Conservation (phyloP, 2,329 filamentous ascomycete species). For the Arachnopeziza araneosa region DNA sequence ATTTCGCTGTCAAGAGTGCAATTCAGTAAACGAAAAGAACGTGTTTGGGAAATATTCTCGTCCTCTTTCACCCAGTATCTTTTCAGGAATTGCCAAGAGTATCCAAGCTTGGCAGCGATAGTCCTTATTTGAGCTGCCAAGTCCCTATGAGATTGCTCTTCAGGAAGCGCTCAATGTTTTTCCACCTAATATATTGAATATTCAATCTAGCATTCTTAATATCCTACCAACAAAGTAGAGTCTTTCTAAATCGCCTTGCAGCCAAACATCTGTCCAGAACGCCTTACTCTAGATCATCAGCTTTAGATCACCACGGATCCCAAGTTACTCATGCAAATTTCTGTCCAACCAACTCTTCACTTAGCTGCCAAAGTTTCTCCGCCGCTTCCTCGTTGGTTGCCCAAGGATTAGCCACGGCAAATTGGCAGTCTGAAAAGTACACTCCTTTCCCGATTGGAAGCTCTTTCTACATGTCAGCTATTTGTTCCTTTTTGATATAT, state of each 20-base stretch:
- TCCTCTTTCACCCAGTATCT: too few relatives aligned
- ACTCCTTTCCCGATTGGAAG: not conserved
- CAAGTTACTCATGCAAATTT: conserved; percentile 25
- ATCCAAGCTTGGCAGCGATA: too few relatives aligned
- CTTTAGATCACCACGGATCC: not conserved
- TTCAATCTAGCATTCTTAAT: too few relatives aligned
- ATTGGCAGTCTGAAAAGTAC: conserved; percentile 1
- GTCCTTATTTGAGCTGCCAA: too few relatives aligned
- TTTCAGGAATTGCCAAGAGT: too few relatives aligned
- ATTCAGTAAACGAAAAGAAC: too few relatives aligned
- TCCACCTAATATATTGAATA: too few relatives aligned
- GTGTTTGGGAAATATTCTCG: too few relatives aligned
- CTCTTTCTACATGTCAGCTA: not conserved
- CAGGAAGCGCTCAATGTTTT: too few relatives aligned
- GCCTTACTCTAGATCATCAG: not conserved
- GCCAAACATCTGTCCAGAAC: not conserved
- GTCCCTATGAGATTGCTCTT: too few relatives aligned
- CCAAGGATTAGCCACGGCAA: not conserved
- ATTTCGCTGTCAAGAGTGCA: too few relatives aligned
- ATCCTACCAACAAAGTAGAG: not conserved
- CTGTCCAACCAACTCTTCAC: conserved; percentile 39
- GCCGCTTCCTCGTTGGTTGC: conserved; percentile 23
- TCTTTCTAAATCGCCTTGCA: not conserved
- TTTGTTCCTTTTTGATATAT: not conserved
- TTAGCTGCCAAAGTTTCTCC: conserved; percentile 40